Evolutionary conservation across 345 rosid species (phyloP).

Genomic region (Pistacia integerrima): DNA sequence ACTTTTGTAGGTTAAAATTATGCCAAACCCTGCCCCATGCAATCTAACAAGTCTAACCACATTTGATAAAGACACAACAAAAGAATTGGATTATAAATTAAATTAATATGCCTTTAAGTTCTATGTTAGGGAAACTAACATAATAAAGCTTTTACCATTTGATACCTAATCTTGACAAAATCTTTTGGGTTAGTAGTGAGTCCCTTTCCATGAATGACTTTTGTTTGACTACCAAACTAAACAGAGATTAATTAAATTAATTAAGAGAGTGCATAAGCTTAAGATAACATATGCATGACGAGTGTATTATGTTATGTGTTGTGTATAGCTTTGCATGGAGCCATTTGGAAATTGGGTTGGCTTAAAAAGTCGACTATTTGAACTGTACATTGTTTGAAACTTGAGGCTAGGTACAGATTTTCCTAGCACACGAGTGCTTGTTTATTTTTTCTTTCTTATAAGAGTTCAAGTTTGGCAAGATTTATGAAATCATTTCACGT

Average conservation of each 20-base stretch:
- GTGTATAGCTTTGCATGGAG: background rate
- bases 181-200: conserved; percentile 29
- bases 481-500: too few relatives aligned
- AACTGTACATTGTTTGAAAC: background rate
- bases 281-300: conserved; percentile 41
- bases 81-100: background rate
- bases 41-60: conserved; percentile 24
- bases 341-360: background rate
- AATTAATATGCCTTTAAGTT: conserved; percentile 21
- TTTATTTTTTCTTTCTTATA: background rate
- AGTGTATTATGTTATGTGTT: conserved; percentile 19
- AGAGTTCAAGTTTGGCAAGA: conserved; percentile 24
- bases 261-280: background rate
- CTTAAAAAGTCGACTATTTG: background rate
- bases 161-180: conserved; percentile 44
- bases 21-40: conserved; percentile 37
- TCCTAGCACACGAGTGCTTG: conserved; percentile 17
- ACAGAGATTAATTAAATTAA: background rate
- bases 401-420: background rate
- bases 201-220: conserved; percentile 45
- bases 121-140: conserved; percentile 58
- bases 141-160: conserved; percentile 23
- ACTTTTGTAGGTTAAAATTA: background rate
- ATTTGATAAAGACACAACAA: conserved; percentile 15
- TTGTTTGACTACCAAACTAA: conserved; percentile 36